Evolutionary conservation across 2,329 filamentous ascomycete genomes (phyloP).

Genomic region (Daldinia eschscholtzii): DNA sequence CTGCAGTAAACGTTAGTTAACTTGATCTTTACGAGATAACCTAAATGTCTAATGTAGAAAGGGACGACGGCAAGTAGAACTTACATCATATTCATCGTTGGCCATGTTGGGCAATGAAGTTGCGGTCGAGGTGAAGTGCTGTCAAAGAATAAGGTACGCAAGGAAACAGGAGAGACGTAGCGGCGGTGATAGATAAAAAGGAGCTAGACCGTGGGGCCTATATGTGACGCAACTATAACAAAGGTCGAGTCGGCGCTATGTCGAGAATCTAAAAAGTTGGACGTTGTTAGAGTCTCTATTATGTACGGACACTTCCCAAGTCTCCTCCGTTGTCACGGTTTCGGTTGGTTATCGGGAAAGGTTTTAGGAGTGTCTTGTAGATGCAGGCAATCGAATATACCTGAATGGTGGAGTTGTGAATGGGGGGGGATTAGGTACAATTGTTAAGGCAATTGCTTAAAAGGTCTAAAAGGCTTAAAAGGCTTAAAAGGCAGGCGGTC

Average conservation of each 20-base stretch:
- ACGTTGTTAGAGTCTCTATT: constrained; percentile 15
- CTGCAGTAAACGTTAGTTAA: constrained; percentile 65
- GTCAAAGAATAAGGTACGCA: constrained; percentile 28
- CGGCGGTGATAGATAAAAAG: constrained; percentile 26
- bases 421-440: constrained; percentile 40
- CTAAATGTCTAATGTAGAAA: constrained; percentile 32
- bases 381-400: constrained; percentile 40
- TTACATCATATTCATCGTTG: constrained; percentile 99
- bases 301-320: constrained; percentile 12
- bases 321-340: constrained; percentile 29
- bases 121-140: constrained; percentile 34
- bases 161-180: constrained; percentile 14
- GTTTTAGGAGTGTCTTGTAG: constrained; percentile 37
- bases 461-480: no score
- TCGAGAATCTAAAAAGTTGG: constrained; percentile 9
- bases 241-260: constrained; percentile 40
- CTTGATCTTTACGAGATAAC: constrained; percentile 21
- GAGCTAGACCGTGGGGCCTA: constrained; percentile 19
- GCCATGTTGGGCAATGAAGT: constrained; percentile 76
- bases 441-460: constrained; percentile 27
- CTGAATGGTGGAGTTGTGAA: constrained; percentile 38
- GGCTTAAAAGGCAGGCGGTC: constrained; percentile 30
- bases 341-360: constrained; percentile 26
- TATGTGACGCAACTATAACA: constrained; percentile 40
- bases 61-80: constrained; percentile 56